These are phyloP conservation scores for Cymbidium sinense DNA, from an alignment of 106 monocot genomes.

Conservation along the genomic window DNA sequence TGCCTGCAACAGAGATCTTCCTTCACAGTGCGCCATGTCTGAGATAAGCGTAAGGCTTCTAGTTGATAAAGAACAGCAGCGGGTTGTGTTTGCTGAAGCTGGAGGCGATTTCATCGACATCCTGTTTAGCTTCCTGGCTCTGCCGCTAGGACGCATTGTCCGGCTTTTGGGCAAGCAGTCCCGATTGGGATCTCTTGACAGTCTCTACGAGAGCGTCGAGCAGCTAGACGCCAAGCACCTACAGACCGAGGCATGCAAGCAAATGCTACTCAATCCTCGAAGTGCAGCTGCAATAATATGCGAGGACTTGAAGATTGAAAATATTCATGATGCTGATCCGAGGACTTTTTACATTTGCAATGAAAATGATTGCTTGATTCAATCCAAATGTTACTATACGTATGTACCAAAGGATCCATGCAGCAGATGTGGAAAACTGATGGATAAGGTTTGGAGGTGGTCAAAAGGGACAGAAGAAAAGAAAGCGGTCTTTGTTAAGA, in stretches of 20 bases:
- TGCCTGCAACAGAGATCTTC: too few relatives aligned
- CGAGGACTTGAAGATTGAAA: conserved; percentile 2
- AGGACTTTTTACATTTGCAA: conserved; percentile 14
- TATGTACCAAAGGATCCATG: neutral
- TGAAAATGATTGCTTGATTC: neutral
- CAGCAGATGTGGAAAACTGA: neutral
- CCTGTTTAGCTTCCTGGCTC: neutral
- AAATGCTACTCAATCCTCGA: conserved; percentile 12
- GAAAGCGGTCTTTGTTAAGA: conserved; percentile 24
- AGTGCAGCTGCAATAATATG: neutral
- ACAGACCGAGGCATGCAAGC: conserved; percentile 5
- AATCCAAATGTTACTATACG: neutral
- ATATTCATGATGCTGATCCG: conserved; percentile 7
- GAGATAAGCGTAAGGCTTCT: neutral
- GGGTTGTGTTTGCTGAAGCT: conserved; percentile 8
- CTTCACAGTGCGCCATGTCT: neutral
- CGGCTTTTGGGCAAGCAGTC: neutral
- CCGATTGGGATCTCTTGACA: conserved; percentile 4
- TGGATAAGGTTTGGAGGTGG: conserved; percentile 6
- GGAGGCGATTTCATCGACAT: conserved; percentile 5
- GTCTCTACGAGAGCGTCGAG: conserved; percentile 8
- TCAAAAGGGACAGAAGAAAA: neutral
- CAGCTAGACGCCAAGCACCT: neutral
- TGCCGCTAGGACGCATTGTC: conserved; percentile 4
- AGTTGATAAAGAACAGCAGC: neutral